These are phyloP conservation scores for Aegilops sharonensis DNA, from an alignment of 176 grass and related monocot genomes.

Conservation along the genomic window DNA sequence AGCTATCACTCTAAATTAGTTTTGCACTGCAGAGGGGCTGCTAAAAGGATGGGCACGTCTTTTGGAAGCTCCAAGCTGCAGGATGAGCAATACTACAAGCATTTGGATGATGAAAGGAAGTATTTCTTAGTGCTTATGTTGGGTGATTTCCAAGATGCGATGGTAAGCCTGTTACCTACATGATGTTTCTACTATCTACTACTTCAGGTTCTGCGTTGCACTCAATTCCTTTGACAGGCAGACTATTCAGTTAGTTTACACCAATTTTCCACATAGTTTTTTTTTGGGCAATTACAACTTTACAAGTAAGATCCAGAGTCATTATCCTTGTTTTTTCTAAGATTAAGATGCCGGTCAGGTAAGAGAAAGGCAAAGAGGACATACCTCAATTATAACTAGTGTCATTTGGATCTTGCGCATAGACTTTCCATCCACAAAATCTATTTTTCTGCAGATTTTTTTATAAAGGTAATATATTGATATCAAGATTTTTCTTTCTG, in stretches of 20 bases:
- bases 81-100: neutral
- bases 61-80: neutral
- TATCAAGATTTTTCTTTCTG: neutral
- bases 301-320: neutral
- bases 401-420: neutral
- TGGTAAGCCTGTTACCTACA: neutral
- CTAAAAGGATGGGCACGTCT: neutral
- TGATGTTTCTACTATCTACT: neutral
- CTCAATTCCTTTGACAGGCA: neutral
- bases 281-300: neutral
- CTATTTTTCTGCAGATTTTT: neutral
- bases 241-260: neutral
- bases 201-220: neutral
- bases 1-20: neutral
- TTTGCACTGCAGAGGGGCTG: neutral
- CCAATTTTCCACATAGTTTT: neutral
- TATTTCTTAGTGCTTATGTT: conserved; percentile 3
- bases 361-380: neutral
- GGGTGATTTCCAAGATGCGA: neutral
- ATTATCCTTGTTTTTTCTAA: neutral
- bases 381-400: neutral
- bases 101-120: conserved; percentile 4
- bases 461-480: too few relatives aligned
- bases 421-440: neutral
- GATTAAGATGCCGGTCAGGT: neutral